Conservation (phyloP, 208 protist genomes). For the Entamoeba histolytica region DNA sequence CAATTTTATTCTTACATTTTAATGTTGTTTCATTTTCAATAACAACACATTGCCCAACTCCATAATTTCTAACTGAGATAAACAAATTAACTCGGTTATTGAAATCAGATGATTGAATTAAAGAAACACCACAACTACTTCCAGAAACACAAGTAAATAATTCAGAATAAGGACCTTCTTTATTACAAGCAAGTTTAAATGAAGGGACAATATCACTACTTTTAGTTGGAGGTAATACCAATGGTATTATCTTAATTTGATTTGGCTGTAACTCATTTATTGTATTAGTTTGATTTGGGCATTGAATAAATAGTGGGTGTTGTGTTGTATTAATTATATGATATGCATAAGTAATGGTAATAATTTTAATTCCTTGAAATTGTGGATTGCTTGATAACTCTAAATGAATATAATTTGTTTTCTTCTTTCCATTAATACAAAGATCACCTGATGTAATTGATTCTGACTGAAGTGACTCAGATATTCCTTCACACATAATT, state of each 20-base stretch:
- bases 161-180: not conserved
- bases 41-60: not conserved
- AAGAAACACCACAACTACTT: not conserved
- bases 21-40: not conserved
- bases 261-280: not conserved
- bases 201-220: not conserved
- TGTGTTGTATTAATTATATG: not conserved
- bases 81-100: not conserved
- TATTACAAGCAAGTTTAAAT: not conserved
- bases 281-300: not conserved
- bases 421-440: not conserved
- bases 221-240: not conserved
- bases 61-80: not conserved
- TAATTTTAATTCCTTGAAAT: not conserved
- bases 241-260: not conserved
- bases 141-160: not conserved
- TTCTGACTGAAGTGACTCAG: not conserved
- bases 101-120: not conserved
- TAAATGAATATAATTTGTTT: not conserved
- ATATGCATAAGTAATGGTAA: not conserved
- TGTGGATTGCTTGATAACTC: not conserved
- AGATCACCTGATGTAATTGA: not conserved
- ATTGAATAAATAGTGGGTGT: not conserved
- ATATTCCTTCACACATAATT: not conserved
- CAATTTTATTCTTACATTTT: not conserved